A percentile compares a stretch with the other conserved stretches of the same genome.
Conservation (phyloP, 768 basidiomycete species). For the Lactarius evosmus region DNA sequence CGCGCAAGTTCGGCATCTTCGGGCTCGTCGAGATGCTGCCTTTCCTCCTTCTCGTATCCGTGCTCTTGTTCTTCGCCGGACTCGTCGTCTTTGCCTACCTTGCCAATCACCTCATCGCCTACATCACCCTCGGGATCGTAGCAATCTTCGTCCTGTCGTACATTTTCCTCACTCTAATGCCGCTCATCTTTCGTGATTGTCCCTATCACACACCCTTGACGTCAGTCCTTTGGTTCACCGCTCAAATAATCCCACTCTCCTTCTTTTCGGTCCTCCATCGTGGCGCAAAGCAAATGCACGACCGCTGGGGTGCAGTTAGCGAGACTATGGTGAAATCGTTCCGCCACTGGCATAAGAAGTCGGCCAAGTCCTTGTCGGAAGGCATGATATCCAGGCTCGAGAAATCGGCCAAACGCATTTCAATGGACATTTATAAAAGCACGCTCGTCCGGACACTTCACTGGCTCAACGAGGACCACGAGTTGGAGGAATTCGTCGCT, state of each 20-base stretch:
- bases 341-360: background rate
- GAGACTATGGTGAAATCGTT: background rate
- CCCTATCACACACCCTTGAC: background rate
- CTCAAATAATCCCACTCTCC: no score
- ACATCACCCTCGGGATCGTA: background rate
- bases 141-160: background rate
- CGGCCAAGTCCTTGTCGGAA: background rate
- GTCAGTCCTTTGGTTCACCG: background rate
- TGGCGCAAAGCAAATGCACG: no score
- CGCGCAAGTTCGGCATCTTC: no score
- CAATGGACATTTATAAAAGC: background rate
- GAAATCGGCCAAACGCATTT: background rate
- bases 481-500: background rate
- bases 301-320: background rate
- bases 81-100: no score
- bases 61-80: no score
- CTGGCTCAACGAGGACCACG: background rate
- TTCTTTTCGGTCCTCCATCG: no score
- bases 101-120: background rate
- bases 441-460: background rate
- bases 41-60: background rate
- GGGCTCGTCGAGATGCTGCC: conserved; percentile 40
- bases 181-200: background rate
- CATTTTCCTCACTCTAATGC: background rate
- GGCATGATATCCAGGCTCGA: background rate